Percentiles rank a stretch among this genome's conserved stretches.
Conservation (phyloP, 257 asterid species). For the Solanum chilense region DNA sequence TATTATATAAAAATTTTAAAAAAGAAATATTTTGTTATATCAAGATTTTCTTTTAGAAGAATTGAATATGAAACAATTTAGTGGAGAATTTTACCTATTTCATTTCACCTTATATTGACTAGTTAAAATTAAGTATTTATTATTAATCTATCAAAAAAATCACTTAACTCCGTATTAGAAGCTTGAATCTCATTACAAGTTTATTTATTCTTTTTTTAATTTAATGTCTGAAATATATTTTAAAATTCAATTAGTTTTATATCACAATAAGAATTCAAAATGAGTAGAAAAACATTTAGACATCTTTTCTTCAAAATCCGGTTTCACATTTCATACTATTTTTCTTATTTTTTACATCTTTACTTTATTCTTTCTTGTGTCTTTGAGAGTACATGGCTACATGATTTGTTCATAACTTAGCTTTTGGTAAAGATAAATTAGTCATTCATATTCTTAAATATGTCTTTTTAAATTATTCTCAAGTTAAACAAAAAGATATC, state of each 20-base stretch:
- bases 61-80: neutral
- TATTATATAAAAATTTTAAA: neutral
- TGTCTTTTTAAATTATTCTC: neutral
- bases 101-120: neutral
- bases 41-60: rapidly evolving
- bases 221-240: rapidly evolving
- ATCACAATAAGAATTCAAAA: rapidly evolving
- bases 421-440: too few relatives aligned
- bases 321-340: neutral
- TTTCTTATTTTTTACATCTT: too few relatives aligned
- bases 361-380: neutral
- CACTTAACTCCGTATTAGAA: neutral
- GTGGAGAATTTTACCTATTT: neutral
- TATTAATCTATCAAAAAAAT: too few relatives aligned
- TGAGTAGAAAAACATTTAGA: too few relatives aligned
- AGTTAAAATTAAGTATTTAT: too few relatives aligned
- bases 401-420: neutral
- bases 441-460: rapidly evolving
- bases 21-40: neutral
- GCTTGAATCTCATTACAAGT: neutral
- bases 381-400: neutral
- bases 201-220: too few relatives aligned
- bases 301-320: rapidly evolving
- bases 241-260: too few relatives aligned
- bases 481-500: too few relatives aligned